Evolutionary conservation across 257 asterid species (phyloP).

Genomic region (Scutellaria galericulata): DNA sequence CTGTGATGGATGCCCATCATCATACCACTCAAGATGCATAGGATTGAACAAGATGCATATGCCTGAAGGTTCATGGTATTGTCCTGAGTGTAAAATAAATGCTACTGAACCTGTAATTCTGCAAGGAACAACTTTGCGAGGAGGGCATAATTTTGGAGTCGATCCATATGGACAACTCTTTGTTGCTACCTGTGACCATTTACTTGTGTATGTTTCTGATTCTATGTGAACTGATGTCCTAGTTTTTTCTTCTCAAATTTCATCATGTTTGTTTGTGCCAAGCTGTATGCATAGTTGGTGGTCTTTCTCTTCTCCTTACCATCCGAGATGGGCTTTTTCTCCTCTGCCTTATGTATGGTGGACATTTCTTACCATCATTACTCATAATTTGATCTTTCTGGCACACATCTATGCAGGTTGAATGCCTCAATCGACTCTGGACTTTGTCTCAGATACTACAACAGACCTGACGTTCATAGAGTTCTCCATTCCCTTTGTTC

Average conservation of each 20-base stretch:
- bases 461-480: slow-evolving; percentile 53
- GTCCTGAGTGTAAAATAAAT: slow-evolving; percentile 82
- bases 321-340: slow-evolving; percentile 15
- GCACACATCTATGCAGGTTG: slow-evolving; percentile 54
- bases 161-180: slow-evolving; percentile 73
- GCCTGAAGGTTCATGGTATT: slow-evolving; percentile 89
- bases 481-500: slow-evolving; percentile 58
- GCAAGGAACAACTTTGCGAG: slow-evolving; percentile 62
- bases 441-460: slow-evolving; percentile 66
- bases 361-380: slow-evolving; percentile 27
- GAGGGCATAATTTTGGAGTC: slow-evolving; percentile 72
- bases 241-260: slow-evolving; percentile 23
- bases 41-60: slow-evolving; percentile 76
- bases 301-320: slow-evolving; percentile 20
- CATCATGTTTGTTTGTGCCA: slow-evolving; percentile 19
- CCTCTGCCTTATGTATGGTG: slow-evolving; percentile 30
- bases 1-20: slow-evolving; percentile 91
- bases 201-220: slow-evolving; percentile 76
- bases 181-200: slow-evolving; percentile 72
- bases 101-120: slow-evolving; percentile 57
- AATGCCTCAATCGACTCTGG: slow-evolving; percentile 51
- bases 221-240: slow-evolving; percentile 15
- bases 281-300: slow-evolving; percentile 27
- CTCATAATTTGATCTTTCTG: slow-evolving; percentile 32
- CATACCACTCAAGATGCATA: slow-evolving; percentile 85